Evolutionary conservation across 805 yeast species (phyloP).

Genomic region (Nakazawaea holstii): DNA sequence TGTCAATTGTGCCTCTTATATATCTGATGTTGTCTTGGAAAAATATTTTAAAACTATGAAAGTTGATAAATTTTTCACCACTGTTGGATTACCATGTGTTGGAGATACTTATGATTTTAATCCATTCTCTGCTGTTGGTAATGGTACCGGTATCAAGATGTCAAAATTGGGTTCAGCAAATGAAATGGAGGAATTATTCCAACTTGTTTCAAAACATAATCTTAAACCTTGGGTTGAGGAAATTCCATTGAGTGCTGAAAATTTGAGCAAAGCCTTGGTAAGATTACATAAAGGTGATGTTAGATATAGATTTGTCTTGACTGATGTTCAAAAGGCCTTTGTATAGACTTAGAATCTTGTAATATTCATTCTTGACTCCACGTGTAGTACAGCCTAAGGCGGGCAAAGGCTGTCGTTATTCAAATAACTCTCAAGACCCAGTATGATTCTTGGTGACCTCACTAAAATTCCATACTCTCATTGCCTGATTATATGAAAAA

Average conservation of each 20-base stretch:
- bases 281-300: slow-evolving; percentile 46
- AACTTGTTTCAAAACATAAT: slow-evolving; percentile 39
- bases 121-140: slow-evolving; percentile 28
- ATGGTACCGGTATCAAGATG: slow-evolving; percentile 24
- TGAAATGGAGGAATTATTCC: slow-evolving; percentile 42
- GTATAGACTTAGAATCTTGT: no score
- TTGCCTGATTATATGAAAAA: no score
- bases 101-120: slow-evolving; percentile 25
- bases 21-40: slow-evolving; percentile 23
- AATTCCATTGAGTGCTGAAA: slow-evolving; percentile 38
- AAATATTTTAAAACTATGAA: slow-evolving; percentile 22
- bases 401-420: no score
- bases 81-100: slow-evolving; percentile 31
- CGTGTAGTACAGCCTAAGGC: no score
- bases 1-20: slow-evolving; percentile 42
- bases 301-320: slow-evolving; percentile 48
- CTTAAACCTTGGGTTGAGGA: slow-evolving; percentile 49
- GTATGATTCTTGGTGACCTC: no score
- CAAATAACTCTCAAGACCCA: no score
- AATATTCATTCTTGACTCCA: no score
- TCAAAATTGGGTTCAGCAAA: slow-evolving; percentile 37
- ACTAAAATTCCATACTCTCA: no score
- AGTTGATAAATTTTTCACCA: slow-evolving; percentile 27
- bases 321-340: slow-evolving; percentile 35
- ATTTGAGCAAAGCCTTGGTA: slow-evolving; percentile 38